These are phyloP conservation scores for Quercus cerris DNA, from an alignment of 306 rosid genomes.

Conservation along the genomic window DNA sequence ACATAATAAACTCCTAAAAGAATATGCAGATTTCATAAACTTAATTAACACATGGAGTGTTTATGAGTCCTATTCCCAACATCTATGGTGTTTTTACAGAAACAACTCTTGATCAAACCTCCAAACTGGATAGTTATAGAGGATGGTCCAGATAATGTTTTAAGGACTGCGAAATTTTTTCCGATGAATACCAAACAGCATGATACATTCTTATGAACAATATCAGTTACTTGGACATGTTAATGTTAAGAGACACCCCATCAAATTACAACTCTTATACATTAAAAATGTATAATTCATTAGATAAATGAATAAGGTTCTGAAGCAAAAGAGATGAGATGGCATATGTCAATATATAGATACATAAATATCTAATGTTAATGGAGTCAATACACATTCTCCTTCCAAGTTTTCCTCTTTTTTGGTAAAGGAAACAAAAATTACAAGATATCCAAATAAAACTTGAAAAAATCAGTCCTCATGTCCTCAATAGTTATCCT, in stretches of 20 bases:
- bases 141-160: background rate
- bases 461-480: too few species aligned
- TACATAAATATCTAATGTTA: too few species aligned
- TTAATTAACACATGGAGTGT: background rate
- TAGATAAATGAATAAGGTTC: background rate
- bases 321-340: background rate
- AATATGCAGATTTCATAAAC: background rate
- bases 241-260: background rate
- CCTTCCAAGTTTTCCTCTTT: too few species aligned
- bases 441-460: too few species aligned
- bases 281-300: background rate
- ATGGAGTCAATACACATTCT: too few species aligned
- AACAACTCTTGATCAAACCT: background rate
- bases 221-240: background rate
- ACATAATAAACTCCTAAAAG: background rate
- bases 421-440: too few species aligned
- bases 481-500: too few species aligned
- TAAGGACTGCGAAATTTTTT: background rate
- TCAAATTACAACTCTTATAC: background rate
- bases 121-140: background rate
- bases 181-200: background rate
- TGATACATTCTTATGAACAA: background rate
- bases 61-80: background rate
- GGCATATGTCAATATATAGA: too few species aligned
- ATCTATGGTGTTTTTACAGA: background rate